Conservation (phyloP, 768 basidiomycete genomes). For the Coprinopsis sp. region DNA sequence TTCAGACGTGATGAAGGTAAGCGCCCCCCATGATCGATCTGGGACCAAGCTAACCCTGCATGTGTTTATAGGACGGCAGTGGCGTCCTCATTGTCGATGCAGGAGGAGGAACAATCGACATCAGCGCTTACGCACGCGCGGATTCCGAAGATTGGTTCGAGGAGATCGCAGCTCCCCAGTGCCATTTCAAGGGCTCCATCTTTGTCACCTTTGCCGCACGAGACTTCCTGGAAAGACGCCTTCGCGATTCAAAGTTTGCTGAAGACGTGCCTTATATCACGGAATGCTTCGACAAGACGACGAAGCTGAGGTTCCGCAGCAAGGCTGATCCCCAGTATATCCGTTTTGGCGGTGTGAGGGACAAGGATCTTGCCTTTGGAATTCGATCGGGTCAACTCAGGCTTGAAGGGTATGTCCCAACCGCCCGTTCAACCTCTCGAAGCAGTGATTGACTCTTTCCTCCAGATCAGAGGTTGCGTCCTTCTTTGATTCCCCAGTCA, state of each 20-base stretch:
- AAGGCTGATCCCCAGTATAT: slow-evolving; percentile 17
- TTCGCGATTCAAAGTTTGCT: slow-evolving; percentile 11
- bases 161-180: slow-evolving; percentile 40
- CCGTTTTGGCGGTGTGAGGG: slow-evolving; percentile 17
- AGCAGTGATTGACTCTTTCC: neutral
- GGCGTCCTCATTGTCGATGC: slow-evolving; percentile 55
- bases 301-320: slow-evolving; percentile 18
- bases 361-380: slow-evolving; percentile 14
- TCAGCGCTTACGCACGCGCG: slow-evolving; percentile 45
- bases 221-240: slow-evolving; percentile 28
- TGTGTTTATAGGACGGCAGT: slow-evolving; percentile 30
- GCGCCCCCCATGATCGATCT: neutral
- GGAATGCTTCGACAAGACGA: slow-evolving; percentile 19
- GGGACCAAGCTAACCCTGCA: neutral
- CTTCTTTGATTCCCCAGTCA: slow-evolving; percentile 20
- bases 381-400: slow-evolving; percentile 19
- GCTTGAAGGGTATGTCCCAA: slow-evolving; percentile 14
- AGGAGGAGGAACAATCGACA: slow-evolving; percentile 57
- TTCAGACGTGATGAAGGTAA: slow-evolving; percentile 9
- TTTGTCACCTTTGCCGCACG: slow-evolving; percentile 38
- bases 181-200: slow-evolving; percentile 41
- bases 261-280: slow-evolving; percentile 16
- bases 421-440: neutral
- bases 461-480: slow-evolving; percentile 13
- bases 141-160: slow-evolving; percentile 21